phyloP scores from a whole-genome alignment of 495 filamentous ascomycete genomes.

The Cryomyces antarcticus region DNA sequence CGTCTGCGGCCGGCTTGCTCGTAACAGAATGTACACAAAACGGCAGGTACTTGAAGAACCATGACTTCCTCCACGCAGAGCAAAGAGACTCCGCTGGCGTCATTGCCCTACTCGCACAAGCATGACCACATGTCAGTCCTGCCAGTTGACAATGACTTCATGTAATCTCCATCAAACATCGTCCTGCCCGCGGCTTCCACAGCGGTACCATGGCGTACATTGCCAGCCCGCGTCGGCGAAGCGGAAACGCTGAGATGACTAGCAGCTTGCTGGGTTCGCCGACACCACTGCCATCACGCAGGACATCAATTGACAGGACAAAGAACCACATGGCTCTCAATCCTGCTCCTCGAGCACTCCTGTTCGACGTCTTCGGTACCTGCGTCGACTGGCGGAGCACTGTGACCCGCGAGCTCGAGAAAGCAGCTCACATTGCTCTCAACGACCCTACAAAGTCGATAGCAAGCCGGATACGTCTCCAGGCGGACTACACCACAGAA shows the following conservation, averaged over 20 bases:
- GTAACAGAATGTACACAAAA: too few species aligned
- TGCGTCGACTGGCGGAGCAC: conserved; percentile 51
- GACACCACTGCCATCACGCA: background rate
- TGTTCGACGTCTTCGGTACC: conserved; percentile 60
- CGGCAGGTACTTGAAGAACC: too few species aligned
- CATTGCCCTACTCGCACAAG: too few species aligned
- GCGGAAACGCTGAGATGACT: background rate
- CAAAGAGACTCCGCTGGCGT: too few species aligned
- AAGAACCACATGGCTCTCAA: conserved; percentile 13
- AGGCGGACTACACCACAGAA: conserved; percentile 28
- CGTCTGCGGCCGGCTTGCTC: too few species aligned
- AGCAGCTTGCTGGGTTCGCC: background rate
- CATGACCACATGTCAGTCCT: too few species aligned
- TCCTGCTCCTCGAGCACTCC: conserved; percentile 24
- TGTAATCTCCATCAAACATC: too few species aligned
- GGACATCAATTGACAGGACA: too few species aligned
- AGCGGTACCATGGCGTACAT: conserved; percentile 2
- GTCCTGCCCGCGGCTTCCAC: too few species aligned
- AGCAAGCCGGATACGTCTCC: conserved; percentile 23
- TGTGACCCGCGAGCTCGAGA: conserved; percentile 30
- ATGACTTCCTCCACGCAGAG: too few species aligned
- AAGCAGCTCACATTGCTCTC: conserved; percentile 20
- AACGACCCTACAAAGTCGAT: conserved; percentile 23
- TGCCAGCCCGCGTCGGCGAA: background rate
- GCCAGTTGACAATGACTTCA: too few species aligned